phyloP scores from a whole-genome alignment of 352 stramenopile species.

The Globisporangium perplexum region DNA sequence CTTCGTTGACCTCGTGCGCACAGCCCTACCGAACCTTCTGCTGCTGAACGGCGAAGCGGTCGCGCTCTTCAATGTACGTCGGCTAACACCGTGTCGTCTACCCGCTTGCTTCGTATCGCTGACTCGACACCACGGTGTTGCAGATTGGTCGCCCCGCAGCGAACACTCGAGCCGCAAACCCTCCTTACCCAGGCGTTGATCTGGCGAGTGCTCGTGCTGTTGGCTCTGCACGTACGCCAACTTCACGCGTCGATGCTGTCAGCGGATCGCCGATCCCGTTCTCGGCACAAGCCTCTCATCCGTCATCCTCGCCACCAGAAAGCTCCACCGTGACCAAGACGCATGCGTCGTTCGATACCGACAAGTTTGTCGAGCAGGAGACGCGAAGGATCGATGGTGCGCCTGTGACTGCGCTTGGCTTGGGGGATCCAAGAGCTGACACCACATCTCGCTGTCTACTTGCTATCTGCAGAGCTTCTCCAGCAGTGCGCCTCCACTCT shows the following conservation, averaged over 20 bases:
- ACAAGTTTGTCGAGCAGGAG: constrained; percentile 10
- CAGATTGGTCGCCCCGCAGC: background rate
- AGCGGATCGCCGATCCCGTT: too few relatives aligned
- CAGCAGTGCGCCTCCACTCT: constrained; percentile 6
- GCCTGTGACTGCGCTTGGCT: background rate
- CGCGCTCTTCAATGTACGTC: constrained; percentile 24
- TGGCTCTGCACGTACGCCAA: background rate
- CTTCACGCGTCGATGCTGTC: too few relatives aligned
- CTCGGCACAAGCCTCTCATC: background rate
- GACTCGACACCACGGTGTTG: background rate
- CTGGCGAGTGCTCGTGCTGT: background rate
- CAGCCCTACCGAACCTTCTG: constrained; percentile 36
- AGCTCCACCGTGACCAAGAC: background rate
- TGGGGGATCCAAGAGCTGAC: background rate
- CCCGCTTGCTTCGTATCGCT: background rate
- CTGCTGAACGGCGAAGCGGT: constrained; percentile 52
- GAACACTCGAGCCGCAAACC: background rate
- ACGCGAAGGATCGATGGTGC: constrained; percentile 9
- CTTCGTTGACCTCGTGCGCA: constrained; percentile 15
- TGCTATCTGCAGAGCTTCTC: constrained; percentile 4
- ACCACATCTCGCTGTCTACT: background rate
- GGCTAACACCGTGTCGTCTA: background rate
- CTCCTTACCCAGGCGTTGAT: too few relatives aligned
- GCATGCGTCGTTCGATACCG: background rate
- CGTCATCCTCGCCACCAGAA: background rate